phyloP scores from a whole-genome alignment of 257 asterid species.

The Rubia yunnanensis region DNA sequence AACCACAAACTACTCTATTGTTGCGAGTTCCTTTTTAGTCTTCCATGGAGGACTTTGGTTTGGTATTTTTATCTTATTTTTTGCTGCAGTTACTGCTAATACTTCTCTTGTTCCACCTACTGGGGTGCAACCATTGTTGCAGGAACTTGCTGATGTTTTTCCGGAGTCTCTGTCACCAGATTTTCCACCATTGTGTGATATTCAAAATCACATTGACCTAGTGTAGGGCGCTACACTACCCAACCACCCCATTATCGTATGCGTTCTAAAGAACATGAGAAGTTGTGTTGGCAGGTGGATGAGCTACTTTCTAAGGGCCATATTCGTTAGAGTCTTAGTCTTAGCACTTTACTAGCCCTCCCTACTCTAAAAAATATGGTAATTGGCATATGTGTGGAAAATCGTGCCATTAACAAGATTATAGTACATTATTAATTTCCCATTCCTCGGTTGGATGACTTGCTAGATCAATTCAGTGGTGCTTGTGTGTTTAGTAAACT shows the following conservation, averaged over 20 bases:
- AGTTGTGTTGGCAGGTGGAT: neutral
- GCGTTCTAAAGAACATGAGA: neutral
- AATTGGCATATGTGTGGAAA: neutral
- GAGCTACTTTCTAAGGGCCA: neutral
- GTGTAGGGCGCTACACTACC: neutral
- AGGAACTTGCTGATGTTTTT: neutral
- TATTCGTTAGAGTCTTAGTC: neutral
- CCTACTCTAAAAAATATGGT: neutral
- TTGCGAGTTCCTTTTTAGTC: too few species aligned
- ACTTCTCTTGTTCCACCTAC: too few species aligned
- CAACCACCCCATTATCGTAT: neutral
- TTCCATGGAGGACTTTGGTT: too few species aligned
- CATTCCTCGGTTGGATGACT: neutral
- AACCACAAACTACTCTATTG: too few species aligned
- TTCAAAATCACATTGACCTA: neutral
- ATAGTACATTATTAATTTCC: neutral
- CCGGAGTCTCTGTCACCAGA: neutral
- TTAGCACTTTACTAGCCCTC: neutral
- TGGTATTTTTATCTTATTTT: too few species aligned
- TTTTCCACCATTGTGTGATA: neutral
- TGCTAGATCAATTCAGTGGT: neutral
- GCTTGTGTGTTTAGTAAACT: neutral
- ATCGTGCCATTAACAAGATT: slow-evolving; percentile 7
- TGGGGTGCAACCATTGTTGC: neutral
- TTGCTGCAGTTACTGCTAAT: too few species aligned